Evolutionary conservation across 441 rosid genomes (phyloP).

Genomic region (Capsella rubella): DNA sequence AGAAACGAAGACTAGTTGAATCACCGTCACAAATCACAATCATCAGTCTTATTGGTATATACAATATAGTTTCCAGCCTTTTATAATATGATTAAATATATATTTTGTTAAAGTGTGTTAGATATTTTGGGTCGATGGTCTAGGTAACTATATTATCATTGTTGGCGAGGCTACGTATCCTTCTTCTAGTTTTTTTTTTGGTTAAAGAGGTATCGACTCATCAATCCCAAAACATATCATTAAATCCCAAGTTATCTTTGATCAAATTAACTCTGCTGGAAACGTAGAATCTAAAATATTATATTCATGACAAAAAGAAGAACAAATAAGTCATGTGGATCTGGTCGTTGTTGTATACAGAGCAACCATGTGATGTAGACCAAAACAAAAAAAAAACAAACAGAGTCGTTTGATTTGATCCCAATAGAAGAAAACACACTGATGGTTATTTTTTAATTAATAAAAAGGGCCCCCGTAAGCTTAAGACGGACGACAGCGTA

Average conservation of each 20-base stretch:
- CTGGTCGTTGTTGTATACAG: conserved; percentile 10
- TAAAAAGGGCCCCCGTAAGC: not conserved
- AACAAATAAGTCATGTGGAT: conserved; percentile 12
- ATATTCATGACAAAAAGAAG: not conserved
- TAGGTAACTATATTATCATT: not conserved
- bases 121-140: conserved; percentile 9
- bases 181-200: no score
- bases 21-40: conserved; percentile 1
- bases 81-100: not conserved
- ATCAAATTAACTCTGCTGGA: not conserved
- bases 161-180: not conserved
- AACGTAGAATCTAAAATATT: not conserved
- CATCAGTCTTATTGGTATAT: not conserved
- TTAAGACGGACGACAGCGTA: conserved; percentile 2
- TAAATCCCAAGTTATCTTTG: not conserved
- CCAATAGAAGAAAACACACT: not conserved
- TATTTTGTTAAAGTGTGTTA: conserved; percentile 1
- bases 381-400: no score
- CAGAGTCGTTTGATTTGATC: not conserved
- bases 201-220: not conserved
- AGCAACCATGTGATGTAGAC: conserved; percentile 7
- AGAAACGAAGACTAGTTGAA: not conserved
- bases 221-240: not conserved
- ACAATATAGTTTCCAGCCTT: not conserved
- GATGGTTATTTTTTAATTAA: not conserved